These are phyloP conservation scores for Astrothelium macrocarpum DNA, from an alignment of 495 filamentous ascomycete genomes.

Conservation along the genomic window DNA sequence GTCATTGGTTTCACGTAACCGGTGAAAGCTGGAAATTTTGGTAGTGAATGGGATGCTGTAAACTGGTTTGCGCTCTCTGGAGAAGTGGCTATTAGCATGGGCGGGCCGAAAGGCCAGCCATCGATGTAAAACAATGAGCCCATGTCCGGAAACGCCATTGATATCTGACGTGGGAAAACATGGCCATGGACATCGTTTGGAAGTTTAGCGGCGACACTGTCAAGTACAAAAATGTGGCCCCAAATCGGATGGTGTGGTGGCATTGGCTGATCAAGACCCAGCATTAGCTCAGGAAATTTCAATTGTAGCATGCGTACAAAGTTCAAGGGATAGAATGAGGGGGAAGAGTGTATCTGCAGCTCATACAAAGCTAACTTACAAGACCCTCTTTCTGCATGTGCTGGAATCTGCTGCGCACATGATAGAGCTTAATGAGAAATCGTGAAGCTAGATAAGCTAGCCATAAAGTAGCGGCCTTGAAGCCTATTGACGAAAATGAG, in stretches of 20 bases:
- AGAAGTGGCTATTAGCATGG: conserved; percentile 31
- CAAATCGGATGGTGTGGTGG: background rate
- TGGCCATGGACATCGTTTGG: background rate
- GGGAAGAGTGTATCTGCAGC: no score
- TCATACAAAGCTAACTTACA: no score
- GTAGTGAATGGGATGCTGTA: conserved; percentile 13
- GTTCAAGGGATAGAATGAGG: no score
- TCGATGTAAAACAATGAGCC: conserved; percentile 33
- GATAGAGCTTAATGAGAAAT: background rate
- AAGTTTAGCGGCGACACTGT: background rate
- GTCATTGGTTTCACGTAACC: conserved; percentile 30
- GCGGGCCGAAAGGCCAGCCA: conserved; percentile 34
- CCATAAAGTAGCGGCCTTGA: no score
- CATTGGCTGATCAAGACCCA: background rate
- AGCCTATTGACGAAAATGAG: no score
- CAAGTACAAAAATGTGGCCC: background rate
- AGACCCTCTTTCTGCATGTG: background rate
- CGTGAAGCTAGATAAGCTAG: background rate
- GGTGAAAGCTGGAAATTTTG: conserved; percentile 25
- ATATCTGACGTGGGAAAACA: background rate
- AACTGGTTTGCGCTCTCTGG: background rate
- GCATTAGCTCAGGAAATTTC: no score
- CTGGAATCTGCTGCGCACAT: background rate
- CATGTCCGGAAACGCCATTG: background rate
- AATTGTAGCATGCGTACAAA: no score